Base-by-base conservation (phyloP, 495 filamentous ascomycete genomes). In the Ascodesmis nigricans region DNA sequence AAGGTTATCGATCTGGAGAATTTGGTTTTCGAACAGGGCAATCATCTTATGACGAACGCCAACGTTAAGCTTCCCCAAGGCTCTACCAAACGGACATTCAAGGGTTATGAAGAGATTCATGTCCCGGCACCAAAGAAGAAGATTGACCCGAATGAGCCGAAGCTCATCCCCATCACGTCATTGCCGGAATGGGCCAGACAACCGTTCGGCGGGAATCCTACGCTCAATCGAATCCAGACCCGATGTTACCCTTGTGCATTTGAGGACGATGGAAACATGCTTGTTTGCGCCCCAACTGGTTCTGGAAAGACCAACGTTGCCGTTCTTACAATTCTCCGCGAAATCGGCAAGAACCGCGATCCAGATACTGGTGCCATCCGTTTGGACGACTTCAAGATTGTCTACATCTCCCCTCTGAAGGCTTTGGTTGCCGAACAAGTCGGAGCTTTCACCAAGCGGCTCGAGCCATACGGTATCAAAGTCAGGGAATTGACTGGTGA, bases 271-370 rank as follows among this genome's bases (percentile, higher is more conserved):
- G 82, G 78, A 1, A 99, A 99, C 52, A 77, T 95, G 73, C 73
- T 99, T 11, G 73, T 99, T 45, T 99, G 87, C 56, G 87, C 87
- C 3, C 87, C 87, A 0, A 99, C 87, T 11, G 87, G 87, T 36
- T 91, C 81, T 48, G 87, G 87, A 48, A 99, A 99, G 58, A 99
- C 87, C 7, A 99, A 99, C 50, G 87, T 99, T 40, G 87, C 83
- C 18, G 93, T 99, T 90, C 66, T 99, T 24, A 70, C 82, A 4
- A 91, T 99, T 35, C 66, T 95, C 6, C 75, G 90, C 26, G 87
- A 99, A 53, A 87, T 99, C 44, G 90, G 87, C 14, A 95, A 95
- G 58, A 71, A 95, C 53, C 70, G 81, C 28, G 78, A 95, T 46
- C 69, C 74, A 0, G 60, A 71, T 39, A 83, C 75, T 1, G 87